Evolutionary conservation across 2,329 filamentous ascomycete genomes (phyloP), one percentile per base, ranked within the genome.

Genomic region (Periconia macrospinosa): DNA sequence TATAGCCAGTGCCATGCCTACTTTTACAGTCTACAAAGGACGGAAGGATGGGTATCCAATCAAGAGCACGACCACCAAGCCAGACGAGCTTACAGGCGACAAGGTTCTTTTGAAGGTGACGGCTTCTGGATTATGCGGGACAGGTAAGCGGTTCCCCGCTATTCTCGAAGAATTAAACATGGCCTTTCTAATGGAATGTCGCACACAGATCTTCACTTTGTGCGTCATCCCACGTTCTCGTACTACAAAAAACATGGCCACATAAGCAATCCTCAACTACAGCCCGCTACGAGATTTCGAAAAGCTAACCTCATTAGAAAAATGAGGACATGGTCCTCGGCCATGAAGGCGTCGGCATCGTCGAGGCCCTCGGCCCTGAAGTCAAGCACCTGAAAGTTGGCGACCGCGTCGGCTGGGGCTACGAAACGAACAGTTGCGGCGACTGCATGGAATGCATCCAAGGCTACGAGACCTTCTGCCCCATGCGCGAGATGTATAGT

Each of bases 311-410:
- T 8, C 23, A 27, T 8, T 27, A 37, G 33, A 37, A n/a, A 37
- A 37, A 13, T 5, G 41, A 18, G 30, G 74, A 76, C 54, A 76
- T 77, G 67, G 75, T 52, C 17, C 71, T 82, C 20, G 80, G 80
- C 41, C 80, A 83, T 65, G 80, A 83, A 61, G 80, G 80, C 54
- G 75, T 78, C 30, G 81, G 80, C 40, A 58, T 79, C 7, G 71
- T 83, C 45, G 71, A 78, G 52, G 69, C 72, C 30, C 53, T 77
- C 30, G 80, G 80, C 14, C 75, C 75, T 3, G 65, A 62, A n/a
- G 75, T 75, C 55, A 70, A 67, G 14, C 58, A 69, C 13, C 60
- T 82, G 37, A 78, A 80, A 65, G 71, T 74, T 33, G 78, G 78
- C 54, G 77, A 79, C 65, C 75, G 77, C 23, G 77, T 79, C 14